A percentile compares a stretch with the other conserved stretches of the same genome.
phyloP scores from a whole-genome alignment of 2,329 filamentous ascomycete species.

The Chalaropsis thielavioides region DNA sequence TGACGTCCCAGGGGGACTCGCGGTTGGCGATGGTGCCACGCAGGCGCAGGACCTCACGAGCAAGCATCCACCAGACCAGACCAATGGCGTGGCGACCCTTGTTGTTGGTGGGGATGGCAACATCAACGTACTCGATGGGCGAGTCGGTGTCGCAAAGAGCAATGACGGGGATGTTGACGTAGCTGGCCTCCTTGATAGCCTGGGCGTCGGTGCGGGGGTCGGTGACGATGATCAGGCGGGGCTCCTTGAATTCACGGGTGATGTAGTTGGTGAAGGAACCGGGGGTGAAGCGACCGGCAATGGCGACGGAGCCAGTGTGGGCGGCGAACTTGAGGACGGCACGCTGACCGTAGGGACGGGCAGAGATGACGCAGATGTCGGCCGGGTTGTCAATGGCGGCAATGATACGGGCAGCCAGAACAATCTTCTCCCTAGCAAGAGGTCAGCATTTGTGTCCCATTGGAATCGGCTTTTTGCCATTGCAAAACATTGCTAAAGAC shows the following conservation, averaged over 20 bases:
- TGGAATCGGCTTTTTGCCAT: not conserved
- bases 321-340: slow-evolving; percentile 99
- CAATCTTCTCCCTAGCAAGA: slow-evolving; percentile 84
- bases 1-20: slow-evolving; percentile 96
- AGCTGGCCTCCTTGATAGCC: slow-evolving; percentile 99
- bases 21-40: slow-evolving; percentile 91
- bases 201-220: slow-evolving; percentile 99
- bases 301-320: slow-evolving; percentile 94
- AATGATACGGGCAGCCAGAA: slow-evolving; percentile 96
- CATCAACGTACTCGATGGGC: slow-evolving; percentile 97
- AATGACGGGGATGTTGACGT: slow-evolving; percentile 99
- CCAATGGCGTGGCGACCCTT: slow-evolving; percentile 99
- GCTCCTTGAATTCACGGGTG: slow-evolving; percentile 99
- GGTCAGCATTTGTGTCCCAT: slow-evolving; percentile 20
- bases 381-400: slow-evolving; percentile 98
- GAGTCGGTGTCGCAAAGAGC: slow-evolving; percentile 98
- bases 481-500: slow-evolving; percentile 23
- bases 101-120: slow-evolving; percentile 99
- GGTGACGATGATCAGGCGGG: slow-evolving; percentile 97
- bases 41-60: slow-evolving; percentile 98
- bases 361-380: slow-evolving; percentile 98
- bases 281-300: slow-evolving; percentile 98
- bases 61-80: slow-evolving; percentile 98
- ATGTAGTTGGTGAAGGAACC: slow-evolving; percentile 99
- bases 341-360: slow-evolving; percentile 98